Evolutionary conservation across 2,329 filamentous ascomycete species (phyloP).

Genomic region (Colletotrichum theobromicola): DNA sequence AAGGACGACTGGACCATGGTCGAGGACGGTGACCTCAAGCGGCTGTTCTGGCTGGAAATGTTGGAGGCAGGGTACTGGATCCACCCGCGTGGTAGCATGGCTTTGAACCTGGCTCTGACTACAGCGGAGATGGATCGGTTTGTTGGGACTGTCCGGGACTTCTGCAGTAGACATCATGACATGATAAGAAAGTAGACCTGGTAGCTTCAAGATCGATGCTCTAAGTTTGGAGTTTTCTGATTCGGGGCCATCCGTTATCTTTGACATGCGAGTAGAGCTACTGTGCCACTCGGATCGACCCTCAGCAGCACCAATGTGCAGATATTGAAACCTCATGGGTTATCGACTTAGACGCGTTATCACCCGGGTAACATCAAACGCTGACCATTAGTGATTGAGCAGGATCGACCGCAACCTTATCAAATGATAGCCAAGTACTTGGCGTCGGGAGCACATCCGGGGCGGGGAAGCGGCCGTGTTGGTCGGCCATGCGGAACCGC

Average conservation of each 20-base stretch:
- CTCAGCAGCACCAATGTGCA: neutral
- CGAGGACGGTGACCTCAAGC: neutral
- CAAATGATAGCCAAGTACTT: neutral
- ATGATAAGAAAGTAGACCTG: neutral
- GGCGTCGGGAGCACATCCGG: neutral
- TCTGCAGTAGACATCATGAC: neutral
- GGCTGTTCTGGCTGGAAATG: neutral
- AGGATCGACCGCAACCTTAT: neutral
- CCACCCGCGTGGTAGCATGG: neutral
- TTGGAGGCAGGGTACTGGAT: neutral
- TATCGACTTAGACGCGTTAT: neutral
- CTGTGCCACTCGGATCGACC: neutral
- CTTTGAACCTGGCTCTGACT: neutral
- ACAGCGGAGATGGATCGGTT: neutral
- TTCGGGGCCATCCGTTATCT: neutral
- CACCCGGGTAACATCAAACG: neutral
- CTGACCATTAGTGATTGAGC: neutral
- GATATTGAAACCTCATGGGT: neutral
- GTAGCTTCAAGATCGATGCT: neutral
- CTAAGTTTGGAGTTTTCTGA: neutral
- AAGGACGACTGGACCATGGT: neutral
- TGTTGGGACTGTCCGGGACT: neutral
- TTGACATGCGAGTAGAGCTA: neutral
- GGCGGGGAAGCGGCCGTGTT: neutral
- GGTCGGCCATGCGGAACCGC: neutral